A percentile compares a stretch with the other conserved stretches of the same genome.
phyloP scores from a whole-genome alignment of 305 asterid genomes.

The Striga hermonthica region DNA sequence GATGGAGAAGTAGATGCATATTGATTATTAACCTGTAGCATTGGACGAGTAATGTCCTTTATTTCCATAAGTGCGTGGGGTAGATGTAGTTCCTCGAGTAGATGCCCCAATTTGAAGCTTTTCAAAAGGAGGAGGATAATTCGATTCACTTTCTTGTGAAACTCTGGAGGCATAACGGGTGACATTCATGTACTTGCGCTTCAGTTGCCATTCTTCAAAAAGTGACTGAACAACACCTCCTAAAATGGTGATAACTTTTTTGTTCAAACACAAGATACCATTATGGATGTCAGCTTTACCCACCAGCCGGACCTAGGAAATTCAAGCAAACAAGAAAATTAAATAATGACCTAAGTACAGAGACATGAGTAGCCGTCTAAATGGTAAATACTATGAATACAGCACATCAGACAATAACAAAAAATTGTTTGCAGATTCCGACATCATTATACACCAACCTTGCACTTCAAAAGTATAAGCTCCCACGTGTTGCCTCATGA shows the following conservation, averaged over 20 bases:
- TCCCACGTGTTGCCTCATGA: slow-evolving; percentile 13
- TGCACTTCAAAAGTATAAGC: slow-evolving; percentile 15
- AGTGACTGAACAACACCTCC: slow-evolving; percentile 86
- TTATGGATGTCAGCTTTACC: slow-evolving; percentile 47
- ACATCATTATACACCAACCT: background rate
- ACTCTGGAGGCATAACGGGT: slow-evolving; percentile 49
- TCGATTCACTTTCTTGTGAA: slow-evolving; percentile 50
- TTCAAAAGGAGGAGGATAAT: slow-evolving; percentile 75
- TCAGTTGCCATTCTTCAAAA: slow-evolving; percentile 82
- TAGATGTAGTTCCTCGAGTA: slow-evolving; percentile 35
- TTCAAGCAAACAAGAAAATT: slow-evolving; percentile 33
- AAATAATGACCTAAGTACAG: slow-evolving; percentile 5
- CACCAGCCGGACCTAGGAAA: slow-evolving; percentile 65
- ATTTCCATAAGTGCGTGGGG: slow-evolving; percentile 28
- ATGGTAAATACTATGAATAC: slow-evolving; percentile 8
- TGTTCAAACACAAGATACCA: slow-evolving; percentile 68
- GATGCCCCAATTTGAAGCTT: slow-evolving; percentile 55
- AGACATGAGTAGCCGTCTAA: slow-evolving; percentile 23
- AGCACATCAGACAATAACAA: slow-evolving; percentile 21
- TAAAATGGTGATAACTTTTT: slow-evolving; percentile 47
- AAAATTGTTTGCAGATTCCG: background rate
- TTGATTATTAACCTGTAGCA: slow-evolving; percentile 31
- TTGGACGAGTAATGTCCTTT: slow-evolving; percentile 26
- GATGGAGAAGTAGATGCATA: slow-evolving; percentile 18
- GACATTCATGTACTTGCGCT: slow-evolving; percentile 67